These are phyloP conservation scores for Malus hybrid DNA, from an alignment of 331 rosid genomes.

Conservation along the genomic window DNA sequence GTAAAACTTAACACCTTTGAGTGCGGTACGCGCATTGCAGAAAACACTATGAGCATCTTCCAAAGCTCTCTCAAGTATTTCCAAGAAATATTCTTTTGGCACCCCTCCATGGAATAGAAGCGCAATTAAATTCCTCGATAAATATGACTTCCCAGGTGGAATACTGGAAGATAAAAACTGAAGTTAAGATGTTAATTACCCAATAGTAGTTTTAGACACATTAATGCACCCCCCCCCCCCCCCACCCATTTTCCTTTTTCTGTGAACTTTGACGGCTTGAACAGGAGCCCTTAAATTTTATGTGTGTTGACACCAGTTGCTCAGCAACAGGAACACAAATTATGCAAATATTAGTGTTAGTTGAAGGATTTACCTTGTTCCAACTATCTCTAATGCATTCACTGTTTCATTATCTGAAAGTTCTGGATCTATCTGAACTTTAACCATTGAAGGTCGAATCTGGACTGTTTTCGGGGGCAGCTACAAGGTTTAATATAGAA, in stretches of 20 bases:
- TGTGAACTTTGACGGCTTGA: not conserved
- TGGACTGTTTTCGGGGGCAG: conserved; percentile 57
- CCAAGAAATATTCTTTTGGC: conserved; percentile 53
- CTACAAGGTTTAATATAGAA: conserved; percentile 29
- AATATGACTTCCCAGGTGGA: conserved; percentile 37
- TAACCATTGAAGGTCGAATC: conserved; percentile 67
- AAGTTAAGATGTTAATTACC: not conserved
- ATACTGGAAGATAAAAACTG: conserved; percentile 39
- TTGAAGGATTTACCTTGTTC: conserved; percentile 50
- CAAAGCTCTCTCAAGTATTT: conserved; percentile 34
- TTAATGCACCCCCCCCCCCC: not conserved
- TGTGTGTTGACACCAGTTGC: not conserved
- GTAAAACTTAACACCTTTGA: conserved; percentile 39
- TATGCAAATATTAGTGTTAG: not conserved
- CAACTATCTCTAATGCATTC: conserved; percentile 67
- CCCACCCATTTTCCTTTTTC: no score
- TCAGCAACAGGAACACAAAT: not conserved
- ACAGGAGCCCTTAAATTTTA: not conserved
- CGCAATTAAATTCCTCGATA: conserved; percentile 48
- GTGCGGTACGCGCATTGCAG: conserved; percentile 45
- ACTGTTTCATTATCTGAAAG: conserved; percentile 19
- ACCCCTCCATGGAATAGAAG: conserved; percentile 81
- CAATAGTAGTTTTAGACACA: not conserved
- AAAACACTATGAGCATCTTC: conserved; percentile 33
- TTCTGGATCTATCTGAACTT: conserved; percentile 40